A percentile compares a stretch with the other conserved stretches of the same genome.
These are phyloP conservation scores for Fusarium heterosporum DNA, from an alignment of 2,329 filamentous ascomycete genomes.

Conservation along the genomic window DNA sequence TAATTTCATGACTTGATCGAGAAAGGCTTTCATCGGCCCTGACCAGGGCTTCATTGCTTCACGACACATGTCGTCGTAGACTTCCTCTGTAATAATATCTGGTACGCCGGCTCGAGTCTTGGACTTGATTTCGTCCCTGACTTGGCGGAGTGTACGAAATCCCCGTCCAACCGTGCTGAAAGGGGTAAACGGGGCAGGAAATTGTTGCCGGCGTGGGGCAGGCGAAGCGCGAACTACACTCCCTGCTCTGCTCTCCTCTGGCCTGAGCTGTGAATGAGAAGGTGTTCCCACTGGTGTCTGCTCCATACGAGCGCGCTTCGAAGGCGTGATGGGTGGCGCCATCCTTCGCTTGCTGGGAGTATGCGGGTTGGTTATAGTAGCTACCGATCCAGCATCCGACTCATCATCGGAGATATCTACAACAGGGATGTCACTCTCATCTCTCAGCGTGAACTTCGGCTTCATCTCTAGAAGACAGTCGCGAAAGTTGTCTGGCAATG, in stretches of 20 bases:
- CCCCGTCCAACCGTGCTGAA: slow-evolving; percentile 55
- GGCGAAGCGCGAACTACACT: slow-evolving; percentile 35
- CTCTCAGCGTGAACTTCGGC: slow-evolving; percentile 58
- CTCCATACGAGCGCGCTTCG: slow-evolving; percentile 50
- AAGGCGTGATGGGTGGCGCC: slow-evolving; percentile 48
- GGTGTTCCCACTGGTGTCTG: slow-evolving; percentile 17
- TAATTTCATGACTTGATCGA: slow-evolving; percentile 60
- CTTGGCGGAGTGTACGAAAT: slow-evolving; percentile 61
- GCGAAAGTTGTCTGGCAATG: slow-evolving; percentile 64
- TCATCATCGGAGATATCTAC: slow-evolving; percentile 57
- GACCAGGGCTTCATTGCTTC: slow-evolving; percentile 71
- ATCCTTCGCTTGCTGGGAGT: slow-evolving; percentile 51
- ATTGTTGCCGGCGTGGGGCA: slow-evolving; percentile 21
- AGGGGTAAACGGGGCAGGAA: slow-evolving; percentile 54
- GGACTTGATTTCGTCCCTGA: slow-evolving; percentile 65
- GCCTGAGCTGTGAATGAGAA: slow-evolving; percentile 51
- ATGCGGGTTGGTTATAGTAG: slow-evolving; percentile 32
- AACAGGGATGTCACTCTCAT: slow-evolving; percentile 51
- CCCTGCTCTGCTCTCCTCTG: slow-evolving; percentile 51
- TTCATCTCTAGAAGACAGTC: slow-evolving; percentile 60
- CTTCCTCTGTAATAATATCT: slow-evolving; percentile 68
- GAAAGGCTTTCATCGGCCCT: slow-evolving; percentile 61
- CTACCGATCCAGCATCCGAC: slow-evolving; percentile 49
- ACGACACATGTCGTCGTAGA: slow-evolving; percentile 68
- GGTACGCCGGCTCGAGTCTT: slow-evolving; percentile 69